Conservation (phyloP, 2,329 filamentous ascomycete species). For the Tolypocladium guangdongense region DNA sequence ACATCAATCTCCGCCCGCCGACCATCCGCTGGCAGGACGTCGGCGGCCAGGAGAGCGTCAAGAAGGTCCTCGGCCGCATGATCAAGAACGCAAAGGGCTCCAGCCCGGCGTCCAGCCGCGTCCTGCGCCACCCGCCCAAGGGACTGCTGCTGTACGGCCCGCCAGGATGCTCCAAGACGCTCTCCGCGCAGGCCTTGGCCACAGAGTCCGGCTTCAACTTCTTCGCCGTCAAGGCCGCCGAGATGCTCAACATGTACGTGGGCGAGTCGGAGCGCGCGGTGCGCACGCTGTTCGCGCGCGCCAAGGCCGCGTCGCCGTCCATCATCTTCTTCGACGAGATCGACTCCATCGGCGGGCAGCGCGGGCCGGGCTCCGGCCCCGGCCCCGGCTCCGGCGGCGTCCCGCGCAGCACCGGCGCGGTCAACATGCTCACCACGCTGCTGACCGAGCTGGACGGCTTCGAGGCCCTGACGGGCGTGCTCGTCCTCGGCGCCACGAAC, state of each 20-base stretch:
- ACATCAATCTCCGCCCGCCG: conserved; percentile 79
- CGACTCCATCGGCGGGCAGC: conserved; percentile 62
- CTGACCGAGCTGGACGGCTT: conserved; percentile 96
- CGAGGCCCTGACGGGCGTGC: conserved; percentile 69
- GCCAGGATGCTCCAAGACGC: conserved; percentile 88
- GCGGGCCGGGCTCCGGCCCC: conserved; percentile 31
- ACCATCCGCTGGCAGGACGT: conserved; percentile 82
- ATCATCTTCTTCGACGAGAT: conserved; percentile 98
- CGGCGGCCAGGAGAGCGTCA: conserved; percentile 71
- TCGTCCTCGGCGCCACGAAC: conserved; percentile 87
- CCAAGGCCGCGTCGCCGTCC: conserved; percentile 73
- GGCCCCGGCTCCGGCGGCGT: conserved; percentile 32
- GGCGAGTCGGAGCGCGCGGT: conserved; percentile 85
- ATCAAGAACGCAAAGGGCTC: conserved; percentile 29
- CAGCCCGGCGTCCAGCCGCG: conserved; percentile 19
- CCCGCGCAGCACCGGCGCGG: conserved; percentile 31
- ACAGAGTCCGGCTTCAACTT: conserved; percentile 90
- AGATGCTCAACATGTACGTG: conserved; percentile 93
- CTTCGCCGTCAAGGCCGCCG: conserved; percentile 85
- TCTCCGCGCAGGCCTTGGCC: conserved; percentile 82
- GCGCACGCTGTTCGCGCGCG: conserved; percentile 75
- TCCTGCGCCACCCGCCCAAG: conserved; percentile 53
- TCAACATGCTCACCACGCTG: conserved; percentile 82
- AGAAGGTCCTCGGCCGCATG: conserved; percentile 45
- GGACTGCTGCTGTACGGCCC: conserved; percentile 85